Evolutionary conservation across 2,329 filamentous ascomycete species (phyloP).

Genomic region (Claviceps quebecensis): DNA sequence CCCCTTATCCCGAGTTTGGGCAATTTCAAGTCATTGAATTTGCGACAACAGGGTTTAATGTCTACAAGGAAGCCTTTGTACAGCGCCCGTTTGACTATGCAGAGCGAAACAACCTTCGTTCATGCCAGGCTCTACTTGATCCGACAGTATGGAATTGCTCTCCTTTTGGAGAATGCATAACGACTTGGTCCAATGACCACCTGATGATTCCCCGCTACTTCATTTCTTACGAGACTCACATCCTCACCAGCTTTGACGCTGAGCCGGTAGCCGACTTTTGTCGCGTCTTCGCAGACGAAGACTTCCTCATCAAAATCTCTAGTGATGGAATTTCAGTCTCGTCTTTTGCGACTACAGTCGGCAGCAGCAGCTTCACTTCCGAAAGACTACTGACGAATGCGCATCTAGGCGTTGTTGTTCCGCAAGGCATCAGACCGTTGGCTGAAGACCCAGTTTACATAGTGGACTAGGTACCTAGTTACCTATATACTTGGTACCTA

Average conservation of each 20-base stretch:
- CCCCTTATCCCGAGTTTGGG: neutral
- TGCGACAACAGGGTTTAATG: constrained; percentile 1
- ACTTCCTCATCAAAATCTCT: constrained; percentile 1
- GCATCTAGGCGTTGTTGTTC: too few species aligned
- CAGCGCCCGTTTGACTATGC: neutral
- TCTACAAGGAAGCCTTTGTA: constrained; percentile 3
- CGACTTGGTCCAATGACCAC: neutral
- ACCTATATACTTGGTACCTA: too few species aligned
- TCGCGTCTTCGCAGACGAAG: constrained; percentile 1
- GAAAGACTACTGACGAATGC: neutral
- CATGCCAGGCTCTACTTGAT: neutral
- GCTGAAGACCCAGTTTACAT: too few species aligned
- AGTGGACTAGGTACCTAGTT: too few species aligned
- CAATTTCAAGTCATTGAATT: neutral
- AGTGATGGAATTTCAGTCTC: neutral
- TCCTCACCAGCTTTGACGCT: too few species aligned
- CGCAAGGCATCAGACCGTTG: neutral
- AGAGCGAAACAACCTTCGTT: neutral
- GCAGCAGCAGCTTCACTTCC: neutral
- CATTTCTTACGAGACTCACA: neutral
- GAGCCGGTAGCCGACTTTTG: neutral
- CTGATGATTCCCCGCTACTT: neutral
- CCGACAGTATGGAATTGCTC: too few species aligned
- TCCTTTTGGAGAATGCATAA: neutral
- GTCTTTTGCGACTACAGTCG: neutral